Base-by-base conservation (phyloP, 2,329 filamentous ascomycete genomes). In the Aquanectria penicillioides region DNA sequence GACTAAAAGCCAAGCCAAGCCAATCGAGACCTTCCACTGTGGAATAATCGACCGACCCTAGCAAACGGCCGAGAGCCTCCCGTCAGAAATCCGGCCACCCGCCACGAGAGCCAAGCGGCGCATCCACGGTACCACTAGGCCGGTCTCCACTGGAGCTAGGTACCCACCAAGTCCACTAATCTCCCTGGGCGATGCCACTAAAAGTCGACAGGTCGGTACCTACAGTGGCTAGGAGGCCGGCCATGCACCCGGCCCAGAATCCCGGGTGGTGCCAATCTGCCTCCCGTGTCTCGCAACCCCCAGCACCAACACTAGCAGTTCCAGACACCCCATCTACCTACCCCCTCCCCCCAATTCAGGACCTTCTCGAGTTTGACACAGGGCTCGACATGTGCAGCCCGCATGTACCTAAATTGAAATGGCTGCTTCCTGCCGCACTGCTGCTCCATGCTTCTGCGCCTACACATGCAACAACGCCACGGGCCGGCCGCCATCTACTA, bases 201-300 rank as follows among this genome's bases (percentile, higher is more conserved):
- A 37, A 28, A 34, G 18, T 9, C 33, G 23, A 38, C 31, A 38
- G 49, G 37, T 53, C 28, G 38, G 28, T 46, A 28, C n/a, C n/a
- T n/a, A n/a, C n/a, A n/a, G n/a, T n/a, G n/a, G n/a, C n/a, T n/a
- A 29, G n/a, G 4, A 43, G 29, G 18, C 47, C 47, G 47, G 47
- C 40, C 47, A 41, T 23, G 38, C 37, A 48, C 43, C 53, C 55
- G 55, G 55, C 36, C 33, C 28, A 52, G 41, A 43, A 34, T 48
- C 48, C 55, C 48, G 55, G 55, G 36, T 28, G 55, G 55, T 58
- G 48, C 36, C 34, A 58, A 58, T 58, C 48, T 58, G n/a, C 15
- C 28, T 34, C 41, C 37, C 25, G 29, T 50, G 36, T 48, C 25
- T 9, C 37, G 22, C 18, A 50, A 41, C 28, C 36, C 54, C 47